Conservation (phyloP, 805 yeast species). For the Teunomyces kruisii region DNA sequence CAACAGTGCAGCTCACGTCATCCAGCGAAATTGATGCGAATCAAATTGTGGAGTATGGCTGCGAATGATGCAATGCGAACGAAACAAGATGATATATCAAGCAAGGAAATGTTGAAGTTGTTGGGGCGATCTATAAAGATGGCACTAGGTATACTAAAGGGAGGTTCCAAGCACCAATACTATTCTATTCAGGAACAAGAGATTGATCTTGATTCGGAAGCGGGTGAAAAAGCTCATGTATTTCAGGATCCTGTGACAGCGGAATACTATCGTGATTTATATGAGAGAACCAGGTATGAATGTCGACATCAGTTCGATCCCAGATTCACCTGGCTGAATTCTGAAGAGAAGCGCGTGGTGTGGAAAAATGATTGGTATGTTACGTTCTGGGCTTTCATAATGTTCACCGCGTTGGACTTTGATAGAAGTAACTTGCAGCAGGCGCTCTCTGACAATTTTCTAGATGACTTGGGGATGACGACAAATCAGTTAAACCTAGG, state of each 20-base stretch:
- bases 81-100: too few relatives aligned
- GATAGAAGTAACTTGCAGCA: slow-evolving; percentile 25
- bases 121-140: too few relatives aligned
- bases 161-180: neutral
- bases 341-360: slow-evolving; percentile 20
- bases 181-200: neutral
- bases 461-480: slow-evolving; percentile 19
- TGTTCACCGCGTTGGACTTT: slow-evolving; percentile 24
- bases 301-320: slow-evolving; percentile 59
- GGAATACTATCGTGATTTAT: slow-evolving; percentile 43
- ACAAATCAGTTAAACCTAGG: slow-evolving; percentile 26
- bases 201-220: neutral
- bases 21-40: neutral
- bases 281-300: slow-evolving; percentile 53
- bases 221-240: slow-evolving; percentile 2
- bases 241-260: slow-evolving; percentile 46
- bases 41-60: slow-evolving; percentile 2
- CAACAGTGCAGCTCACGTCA: neutral
- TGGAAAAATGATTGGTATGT: slow-evolving; percentile 23
- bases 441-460: slow-evolving; percentile 23
- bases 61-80: neutral
- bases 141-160: neutral
- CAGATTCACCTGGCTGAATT: slow-evolving; percentile 34
- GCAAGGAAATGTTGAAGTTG: too few relatives aligned
- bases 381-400: slow-evolving; percentile 21